phyloP scores from a whole-genome alignment of 805 yeast genomes.

The Candida gorgasii region DNA sequence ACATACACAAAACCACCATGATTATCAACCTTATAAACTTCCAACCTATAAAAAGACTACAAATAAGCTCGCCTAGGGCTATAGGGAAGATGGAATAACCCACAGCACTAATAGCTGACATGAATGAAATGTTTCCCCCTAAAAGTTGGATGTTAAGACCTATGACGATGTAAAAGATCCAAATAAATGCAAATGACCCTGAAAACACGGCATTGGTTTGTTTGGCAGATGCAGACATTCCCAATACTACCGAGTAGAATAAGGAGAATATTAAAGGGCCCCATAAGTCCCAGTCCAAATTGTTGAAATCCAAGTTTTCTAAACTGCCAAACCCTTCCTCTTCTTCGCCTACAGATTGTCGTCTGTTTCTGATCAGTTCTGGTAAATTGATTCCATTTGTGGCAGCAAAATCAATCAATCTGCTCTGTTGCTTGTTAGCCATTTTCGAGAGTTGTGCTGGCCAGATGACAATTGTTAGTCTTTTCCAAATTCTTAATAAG shows the following conservation, averaged over 20 bases:
- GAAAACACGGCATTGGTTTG: slow-evolving; percentile 58
- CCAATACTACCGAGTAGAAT: slow-evolving; percentile 52
- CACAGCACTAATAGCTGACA: slow-evolving; percentile 67
- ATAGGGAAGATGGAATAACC: slow-evolving; percentile 74
- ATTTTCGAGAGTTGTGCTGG: slow-evolving; percentile 40
- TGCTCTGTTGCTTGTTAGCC: slow-evolving; percentile 36
- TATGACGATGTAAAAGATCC: slow-evolving; percentile 61
- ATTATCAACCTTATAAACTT: slow-evolving; percentile 51
- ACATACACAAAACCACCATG: slow-evolving; percentile 47
- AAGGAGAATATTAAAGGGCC: slow-evolving; percentile 70
- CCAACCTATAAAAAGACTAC: slow-evolving; percentile 47
- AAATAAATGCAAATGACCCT: slow-evolving; percentile 60
- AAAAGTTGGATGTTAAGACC: slow-evolving; percentile 67
- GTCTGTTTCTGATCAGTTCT: slow-evolving; percentile 28
- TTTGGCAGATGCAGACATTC: slow-evolving; percentile 44
- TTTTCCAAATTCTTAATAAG: slow-evolving; percentile 32
- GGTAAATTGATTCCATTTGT: slow-evolving; percentile 39
- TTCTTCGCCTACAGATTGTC: slow-evolving; percentile 29
- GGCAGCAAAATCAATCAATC: slow-evolving; percentile 35
- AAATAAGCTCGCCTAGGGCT: slow-evolving; percentile 50
- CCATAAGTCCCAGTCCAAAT: slow-evolving; percentile 65
- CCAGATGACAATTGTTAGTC: slow-evolving; percentile 45
- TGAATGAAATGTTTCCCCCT: slow-evolving; percentile 61
- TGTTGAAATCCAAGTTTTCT: slow-evolving; percentile 21
- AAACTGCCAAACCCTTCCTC: slow-evolving; percentile 22